These are phyloP conservation scores for Zarea fungicola DNA, from an alignment of 2,329 filamentous ascomycete species.

Conservation along the genomic window DNA sequence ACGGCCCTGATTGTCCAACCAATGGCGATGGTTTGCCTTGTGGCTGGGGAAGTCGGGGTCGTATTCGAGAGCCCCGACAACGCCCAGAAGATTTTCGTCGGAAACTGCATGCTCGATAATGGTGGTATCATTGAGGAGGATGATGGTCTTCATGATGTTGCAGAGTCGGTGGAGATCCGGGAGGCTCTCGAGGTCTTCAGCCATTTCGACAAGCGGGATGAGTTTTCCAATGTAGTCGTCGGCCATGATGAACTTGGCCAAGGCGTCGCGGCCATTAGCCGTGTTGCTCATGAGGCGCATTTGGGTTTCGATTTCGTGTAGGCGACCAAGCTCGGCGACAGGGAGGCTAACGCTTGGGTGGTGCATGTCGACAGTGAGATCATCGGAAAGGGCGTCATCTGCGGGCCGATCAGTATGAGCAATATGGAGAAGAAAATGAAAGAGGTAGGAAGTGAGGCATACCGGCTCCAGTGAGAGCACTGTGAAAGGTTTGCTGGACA, in stretches of 20 bases:
- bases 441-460: too few relatives aligned
- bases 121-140: slow-evolving; percentile 86
- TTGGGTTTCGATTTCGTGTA: slow-evolving; percentile 76
- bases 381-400: slow-evolving; percentile 88
- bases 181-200: slow-evolving; percentile 86
- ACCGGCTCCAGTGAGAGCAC: slow-evolving; percentile 58
- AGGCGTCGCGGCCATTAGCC: slow-evolving; percentile 71
- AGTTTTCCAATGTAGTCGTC: slow-evolving; percentile 86
- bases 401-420: too few relatives aligned
- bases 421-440: too few relatives aligned
- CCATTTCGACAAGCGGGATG: slow-evolving; percentile 77
- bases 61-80: slow-evolving; percentile 94
- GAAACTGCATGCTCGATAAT: slow-evolving; percentile 94
- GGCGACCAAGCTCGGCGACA: slow-evolving; percentile 71
- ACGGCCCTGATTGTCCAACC: slow-evolving; percentile 78
- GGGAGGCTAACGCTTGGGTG: slow-evolving; percentile 66
- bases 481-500: slow-evolving; percentile 69
- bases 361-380: slow-evolving; percentile 68
- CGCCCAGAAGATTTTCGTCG: slow-evolving; percentile 82
- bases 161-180: slow-evolving; percentile 84
- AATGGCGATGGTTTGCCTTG: slow-evolving; percentile 95
- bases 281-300: slow-evolving; percentile 76
- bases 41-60: slow-evolving; percentile 96
- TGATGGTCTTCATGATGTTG: slow-evolving; percentile 96
- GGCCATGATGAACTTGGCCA: slow-evolving; percentile 79